These are phyloP conservation scores for Hebeloma cylindrosporum DNA, from an alignment of 768 basidiomycete genomes.

Conservation along the genomic window DNA sequence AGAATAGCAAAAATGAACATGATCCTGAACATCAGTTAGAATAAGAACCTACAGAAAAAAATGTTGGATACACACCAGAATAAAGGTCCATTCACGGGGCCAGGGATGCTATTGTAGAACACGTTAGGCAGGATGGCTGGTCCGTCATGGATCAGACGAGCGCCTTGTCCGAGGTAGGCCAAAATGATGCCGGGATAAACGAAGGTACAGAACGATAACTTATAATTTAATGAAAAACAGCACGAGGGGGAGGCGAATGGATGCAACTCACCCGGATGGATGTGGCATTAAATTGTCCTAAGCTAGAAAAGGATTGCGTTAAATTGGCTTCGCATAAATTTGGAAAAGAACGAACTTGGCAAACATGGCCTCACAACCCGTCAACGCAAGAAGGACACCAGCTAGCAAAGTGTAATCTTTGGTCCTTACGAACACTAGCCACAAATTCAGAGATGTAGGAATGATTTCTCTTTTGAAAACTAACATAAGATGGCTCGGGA, in stretches of 20 bases:
- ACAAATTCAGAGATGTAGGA: neutral
- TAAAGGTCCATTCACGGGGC: conserved; percentile 46
- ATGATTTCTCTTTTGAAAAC: conserved; percentile 15
- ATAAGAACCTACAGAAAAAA: neutral
- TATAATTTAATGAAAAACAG: neutral
- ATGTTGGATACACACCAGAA: conserved; percentile 48
- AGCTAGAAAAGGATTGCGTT: conserved; percentile 31
- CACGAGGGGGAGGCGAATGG: neutral
- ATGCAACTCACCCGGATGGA: conserved; percentile 52
- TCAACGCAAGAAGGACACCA: conserved; percentile 65
- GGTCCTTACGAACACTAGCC: conserved; percentile 63
- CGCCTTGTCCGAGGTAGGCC: conserved; percentile 73
- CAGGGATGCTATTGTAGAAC: conserved; percentile 68
- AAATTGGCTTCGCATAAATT: neutral
- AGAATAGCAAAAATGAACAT: conserved; percentile 63
- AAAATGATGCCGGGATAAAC: conserved; percentile 63
- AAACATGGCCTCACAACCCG: conserved; percentile 69
- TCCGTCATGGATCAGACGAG: conserved; percentile 54
- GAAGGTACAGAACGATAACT: conserved; percentile 52
- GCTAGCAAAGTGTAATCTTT: conserved; percentile 58
- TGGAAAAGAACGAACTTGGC: conserved; percentile 48
- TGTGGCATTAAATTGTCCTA: conserved; percentile 64
- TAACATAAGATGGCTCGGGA: conserved; percentile 62
- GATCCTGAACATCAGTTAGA: conserved; percentile 38
- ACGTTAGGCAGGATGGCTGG: conserved; percentile 50